A percentile compares a stretch with the other conserved stretches of the same genome.
These are phyloP conservation scores for Neurospora tetraspora DNA, from an alignment of 495 filamentous ascomycete species.

Conservation along the genomic window DNA sequence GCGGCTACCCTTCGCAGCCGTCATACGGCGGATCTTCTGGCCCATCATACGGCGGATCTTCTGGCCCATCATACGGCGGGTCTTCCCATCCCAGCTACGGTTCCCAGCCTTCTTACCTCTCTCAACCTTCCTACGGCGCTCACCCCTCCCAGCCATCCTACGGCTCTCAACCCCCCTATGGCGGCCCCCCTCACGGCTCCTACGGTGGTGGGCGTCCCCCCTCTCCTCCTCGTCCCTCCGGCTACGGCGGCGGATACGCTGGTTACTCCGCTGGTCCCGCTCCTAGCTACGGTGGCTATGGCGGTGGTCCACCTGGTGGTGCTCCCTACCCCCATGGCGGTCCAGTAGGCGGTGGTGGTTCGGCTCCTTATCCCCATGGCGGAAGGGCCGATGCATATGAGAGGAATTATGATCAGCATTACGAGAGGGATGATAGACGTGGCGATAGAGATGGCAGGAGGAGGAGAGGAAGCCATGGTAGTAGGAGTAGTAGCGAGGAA, in stretches of 20 bases:
- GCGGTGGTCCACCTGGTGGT: not conserved
- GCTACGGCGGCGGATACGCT: not conserved
- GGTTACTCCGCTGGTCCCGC: not conserved
- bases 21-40: not conserved
- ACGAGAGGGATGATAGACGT: not conserved
- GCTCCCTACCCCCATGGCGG: not conserved
- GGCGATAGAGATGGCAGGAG: not conserved
- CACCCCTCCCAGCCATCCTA: conserved; percentile 3
- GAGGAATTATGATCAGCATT: not conserved
- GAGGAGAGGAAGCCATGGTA: not conserved
- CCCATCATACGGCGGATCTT: not conserved
- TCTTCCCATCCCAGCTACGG: not conserved
- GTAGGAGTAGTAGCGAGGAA: not conserved
- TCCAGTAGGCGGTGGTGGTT: not conserved
- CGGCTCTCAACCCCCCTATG: not conserved
- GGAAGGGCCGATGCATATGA: not conserved
- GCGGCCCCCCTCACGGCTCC: not conserved
- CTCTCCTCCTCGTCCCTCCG: not conserved
- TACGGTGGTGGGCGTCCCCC: not conserved
- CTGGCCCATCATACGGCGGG: not conserved
- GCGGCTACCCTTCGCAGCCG: not conserved
- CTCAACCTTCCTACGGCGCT: not conserved
- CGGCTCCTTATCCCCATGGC: not conserved
- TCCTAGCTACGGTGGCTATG: not conserved
- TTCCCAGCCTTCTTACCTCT: not conserved